Conservation (phyloP, 2,329 filamentous ascomycete species). For the Raffaelea arxii region DNA sequence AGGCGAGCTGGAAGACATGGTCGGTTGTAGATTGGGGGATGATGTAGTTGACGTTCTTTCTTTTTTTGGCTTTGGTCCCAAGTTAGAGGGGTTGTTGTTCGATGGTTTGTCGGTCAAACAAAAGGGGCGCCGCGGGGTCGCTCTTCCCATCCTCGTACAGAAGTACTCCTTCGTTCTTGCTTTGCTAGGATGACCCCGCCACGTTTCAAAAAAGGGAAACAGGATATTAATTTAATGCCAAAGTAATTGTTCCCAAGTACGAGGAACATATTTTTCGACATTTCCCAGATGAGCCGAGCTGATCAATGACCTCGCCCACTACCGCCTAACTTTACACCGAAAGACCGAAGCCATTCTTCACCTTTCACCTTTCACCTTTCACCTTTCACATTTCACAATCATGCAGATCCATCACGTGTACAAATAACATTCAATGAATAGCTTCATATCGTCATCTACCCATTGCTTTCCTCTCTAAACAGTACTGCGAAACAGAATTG, state of each 20-base stretch:
- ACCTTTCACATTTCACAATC: not conserved
- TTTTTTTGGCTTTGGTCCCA: no score
- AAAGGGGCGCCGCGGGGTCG: no score
- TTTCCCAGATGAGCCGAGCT: no score
- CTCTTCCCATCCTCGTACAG: no score
- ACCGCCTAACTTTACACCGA: not conserved
- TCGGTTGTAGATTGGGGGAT: not conserved
- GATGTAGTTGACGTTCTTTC: no score
- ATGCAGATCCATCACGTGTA: not conserved
- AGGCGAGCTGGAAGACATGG: conserved; percentile 3
- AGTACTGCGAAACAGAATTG: not conserved
- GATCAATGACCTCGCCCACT: no score
- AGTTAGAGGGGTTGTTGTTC: no score
- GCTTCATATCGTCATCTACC: conserved; percentile 46
- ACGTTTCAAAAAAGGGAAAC: not conserved
- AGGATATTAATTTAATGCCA: not conserved
- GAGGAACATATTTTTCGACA: not conserved
- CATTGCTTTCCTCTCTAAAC: conserved; percentile 16
- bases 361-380: not conserved
- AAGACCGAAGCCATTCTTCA: not conserved
- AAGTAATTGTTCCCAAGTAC: not conserved
- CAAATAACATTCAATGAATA: conserved; percentile 24
- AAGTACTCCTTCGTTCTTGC: no score
- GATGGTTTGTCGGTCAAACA: no score
- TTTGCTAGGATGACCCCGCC: no score